Evolutionary conservation across 345 rosid genomes (phyloP), one percentile per base, ranked within the genome.

Genomic region (Acer negundo): DNA sequence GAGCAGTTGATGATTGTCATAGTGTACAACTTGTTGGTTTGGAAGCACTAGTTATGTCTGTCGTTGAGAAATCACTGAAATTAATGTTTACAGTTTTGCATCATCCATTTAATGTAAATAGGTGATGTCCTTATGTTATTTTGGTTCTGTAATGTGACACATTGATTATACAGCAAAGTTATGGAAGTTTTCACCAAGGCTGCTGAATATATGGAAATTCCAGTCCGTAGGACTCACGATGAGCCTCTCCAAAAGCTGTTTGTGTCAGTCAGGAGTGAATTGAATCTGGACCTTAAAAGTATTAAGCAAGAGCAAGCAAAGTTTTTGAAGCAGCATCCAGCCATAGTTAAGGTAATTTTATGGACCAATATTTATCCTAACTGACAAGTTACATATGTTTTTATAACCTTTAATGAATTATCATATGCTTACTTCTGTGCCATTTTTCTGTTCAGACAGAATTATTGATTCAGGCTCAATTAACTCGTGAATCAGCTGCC

Each of bases 291-390:
- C 84, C 92, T 82, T 26, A 94, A 94, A 89, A 96, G 92, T 85
- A 90, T 94, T 75, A 96, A 96, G 92, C 98, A 96, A 94, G 99
- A 96, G 86, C 99, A 96, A 85, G 98, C 98, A 75, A 96, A 94
- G 86, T 96, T 94, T 84, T 96, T 94, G 98, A 96, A 94, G 88
- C 97, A 94, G 86, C 97, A 96, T 84, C 99, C 99, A 26, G 94
- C 99, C 16, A 58, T 96, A 73, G 99, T 92, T 75, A 96, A 96
- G 97, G 98, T 96, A 83, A 59, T 73, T 63, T 69, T 70, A 2
- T 79, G 64, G 13, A 47, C 67, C 61, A 62, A 67, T 49, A 68
- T 68, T 51, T 78, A 42, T 61, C 58, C 26, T 72, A 69, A 49
- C 17, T 56, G 42, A 75, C 56, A 65, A 42, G 15, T 72, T 28